Percentiles rank a stretch among this genome's conserved stretches.
Conservation (phyloP, 257 asterid species). For the Coffea eugenioides region DNA sequence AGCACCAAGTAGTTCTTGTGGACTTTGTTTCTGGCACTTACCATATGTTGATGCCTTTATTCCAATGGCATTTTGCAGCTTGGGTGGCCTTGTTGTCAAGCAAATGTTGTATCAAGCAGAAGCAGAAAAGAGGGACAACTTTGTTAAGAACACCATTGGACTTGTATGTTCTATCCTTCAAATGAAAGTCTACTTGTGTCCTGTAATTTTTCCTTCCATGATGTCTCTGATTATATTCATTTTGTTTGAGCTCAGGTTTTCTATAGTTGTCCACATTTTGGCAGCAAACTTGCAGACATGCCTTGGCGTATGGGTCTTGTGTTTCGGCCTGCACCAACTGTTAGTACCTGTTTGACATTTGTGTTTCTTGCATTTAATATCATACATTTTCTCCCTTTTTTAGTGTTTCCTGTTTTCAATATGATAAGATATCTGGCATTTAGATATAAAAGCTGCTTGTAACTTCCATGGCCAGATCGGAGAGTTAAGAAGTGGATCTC, state of each 20-base stretch:
- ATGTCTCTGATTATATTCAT: constrained; percentile 7
- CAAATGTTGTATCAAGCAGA: constrained; percentile 91
- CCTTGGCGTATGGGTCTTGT: constrained; percentile 99
- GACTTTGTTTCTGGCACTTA: not conserved
- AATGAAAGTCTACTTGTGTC: constrained; percentile 10
- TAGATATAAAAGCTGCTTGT: constrained; percentile 1
- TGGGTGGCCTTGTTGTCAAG: constrained; percentile 99
- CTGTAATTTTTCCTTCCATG: constrained; percentile 15
- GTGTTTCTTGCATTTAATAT: not conserved
- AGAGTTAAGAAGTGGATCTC: constrained; percentile 98
- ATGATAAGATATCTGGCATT: not conserved
- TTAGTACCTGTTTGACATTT: constrained; percentile 36
- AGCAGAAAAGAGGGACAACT: constrained; percentile 66
- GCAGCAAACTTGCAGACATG: constrained; percentile 99
- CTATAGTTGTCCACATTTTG: constrained; percentile 98
- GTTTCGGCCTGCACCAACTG: constrained; percentile 98
- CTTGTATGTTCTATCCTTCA: constrained; percentile 52
- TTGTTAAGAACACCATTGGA: constrained; percentile 86
- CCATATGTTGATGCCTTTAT: constrained; percentile 4
- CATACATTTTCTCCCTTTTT: not conserved
- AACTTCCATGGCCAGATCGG: constrained; percentile 65
- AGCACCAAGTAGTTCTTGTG: not conserved
- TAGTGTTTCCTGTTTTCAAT: constrained; percentile 2
- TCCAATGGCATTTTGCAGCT: constrained; percentile 45
- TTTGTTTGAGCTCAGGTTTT: constrained; percentile 56